phyloP scores from a whole-genome alignment of 352 stramenopile genomes.

The Globisporangium sylvaticum region DNA sequence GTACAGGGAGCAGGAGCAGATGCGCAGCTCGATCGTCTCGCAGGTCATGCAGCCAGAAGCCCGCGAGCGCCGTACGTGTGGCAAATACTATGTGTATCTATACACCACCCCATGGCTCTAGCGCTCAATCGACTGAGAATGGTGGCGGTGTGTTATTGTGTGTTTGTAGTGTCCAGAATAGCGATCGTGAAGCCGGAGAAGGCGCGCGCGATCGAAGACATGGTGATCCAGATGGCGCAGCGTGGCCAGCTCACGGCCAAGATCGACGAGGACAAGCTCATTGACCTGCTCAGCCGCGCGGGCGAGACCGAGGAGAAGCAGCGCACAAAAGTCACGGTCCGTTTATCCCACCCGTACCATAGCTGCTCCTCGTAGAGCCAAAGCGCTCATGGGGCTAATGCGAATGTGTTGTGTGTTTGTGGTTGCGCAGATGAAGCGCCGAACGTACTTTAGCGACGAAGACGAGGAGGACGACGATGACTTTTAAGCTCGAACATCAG shows the following conservation, averaged over 20 bases:
- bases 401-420: neutral
- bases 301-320: conserved; percentile 80
- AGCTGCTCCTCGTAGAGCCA: too few relatives aligned
- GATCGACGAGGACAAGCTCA: conserved; percentile 84
- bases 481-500: conserved; percentile 12
- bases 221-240: conserved; percentile 86
- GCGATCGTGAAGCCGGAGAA: conserved; percentile 88
- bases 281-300: conserved; percentile 75
- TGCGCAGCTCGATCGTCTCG: conserved; percentile 70
- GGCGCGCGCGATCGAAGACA: conserved; percentile 78
- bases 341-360: neutral
- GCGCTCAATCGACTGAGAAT: too few relatives aligned
- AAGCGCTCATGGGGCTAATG: neutral
- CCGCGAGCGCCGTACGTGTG: conserved; percentile 68
- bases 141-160: neutral
- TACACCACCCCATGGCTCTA: neutral
- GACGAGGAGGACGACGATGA: conserved; percentile 86
- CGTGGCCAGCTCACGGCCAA: conserved; percentile 72
- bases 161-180: conserved; percentile 70
- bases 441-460: conserved; percentile 87
- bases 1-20: conserved; percentile 71
- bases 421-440: conserved; percentile 69
- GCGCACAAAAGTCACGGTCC: conserved; percentile 83
- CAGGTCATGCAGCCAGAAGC: conserved; percentile 78
- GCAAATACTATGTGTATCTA: neutral